Conservation (phyloP, 2,329 filamentous ascomycete genomes). For the Fusarium equiseti region DNA sequence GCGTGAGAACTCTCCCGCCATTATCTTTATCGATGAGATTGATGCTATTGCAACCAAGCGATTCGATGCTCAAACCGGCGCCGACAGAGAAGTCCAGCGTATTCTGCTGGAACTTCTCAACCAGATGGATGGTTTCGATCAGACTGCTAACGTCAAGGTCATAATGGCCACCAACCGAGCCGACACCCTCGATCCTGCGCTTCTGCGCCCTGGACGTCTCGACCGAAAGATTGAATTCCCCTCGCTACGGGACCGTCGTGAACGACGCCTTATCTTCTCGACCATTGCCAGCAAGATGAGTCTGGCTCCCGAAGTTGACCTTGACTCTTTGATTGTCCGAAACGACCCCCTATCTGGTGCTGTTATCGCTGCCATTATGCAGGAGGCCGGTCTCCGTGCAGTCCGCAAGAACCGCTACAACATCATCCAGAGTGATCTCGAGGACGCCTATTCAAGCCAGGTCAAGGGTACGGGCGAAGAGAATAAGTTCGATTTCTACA, state of each 20-base stretch:
- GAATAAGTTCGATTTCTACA: constrained; percentile 93
- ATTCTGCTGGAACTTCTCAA: constrained; percentile 97
- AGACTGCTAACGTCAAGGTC: constrained; percentile 98
- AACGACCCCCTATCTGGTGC: constrained; percentile 96
- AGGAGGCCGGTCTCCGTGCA: constrained; percentile 93
- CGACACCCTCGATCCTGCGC: constrained; percentile 93
- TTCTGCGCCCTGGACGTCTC: constrained; percentile 92
- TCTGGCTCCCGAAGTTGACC: constrained; percentile 92
- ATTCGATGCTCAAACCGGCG: constrained; percentile 98
- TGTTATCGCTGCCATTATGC: constrained; percentile 98
- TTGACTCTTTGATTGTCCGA: constrained; percentile 94
- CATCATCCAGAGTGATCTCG: constrained; percentile 96
- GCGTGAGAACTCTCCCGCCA: constrained; percentile 95
- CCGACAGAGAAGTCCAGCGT: constrained; percentile 97
- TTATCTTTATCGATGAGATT: constrained; percentile 99
- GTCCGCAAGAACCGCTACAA: constrained; percentile 99
- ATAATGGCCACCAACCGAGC: constrained; percentile 99
- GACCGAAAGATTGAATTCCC: constrained; percentile 99
- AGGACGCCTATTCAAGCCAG: constrained; percentile 96
- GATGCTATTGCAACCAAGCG: constrained; percentile 99
- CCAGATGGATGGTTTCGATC: constrained; percentile 99
- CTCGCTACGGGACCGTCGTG: constrained; percentile 90
- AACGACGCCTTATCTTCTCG: constrained; percentile 94
- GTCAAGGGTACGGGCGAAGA: constrained; percentile 81
- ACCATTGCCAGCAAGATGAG: constrained; percentile 99